A percentile compares a stretch with the other conserved stretches of the same genome.
Evolutionary conservation across 2,329 filamentous ascomycete species (phyloP).

Genomic region (Scleromitrula shiraiana): DNA sequence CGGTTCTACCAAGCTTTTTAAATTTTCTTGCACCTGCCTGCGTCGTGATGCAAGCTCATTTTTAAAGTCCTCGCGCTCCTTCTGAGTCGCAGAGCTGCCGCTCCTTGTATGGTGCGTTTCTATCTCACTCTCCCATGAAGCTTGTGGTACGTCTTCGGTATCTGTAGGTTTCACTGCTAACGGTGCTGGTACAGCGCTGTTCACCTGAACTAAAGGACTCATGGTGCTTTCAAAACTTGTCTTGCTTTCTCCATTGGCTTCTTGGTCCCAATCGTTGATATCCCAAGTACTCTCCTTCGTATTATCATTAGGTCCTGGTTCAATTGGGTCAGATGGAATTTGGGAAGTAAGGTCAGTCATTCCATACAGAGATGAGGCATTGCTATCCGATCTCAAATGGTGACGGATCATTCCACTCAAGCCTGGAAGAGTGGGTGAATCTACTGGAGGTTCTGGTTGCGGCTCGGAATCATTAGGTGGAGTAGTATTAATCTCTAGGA

Average conservation of each 20-base stretch:
- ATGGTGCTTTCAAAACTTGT: slow-evolving; percentile 12
- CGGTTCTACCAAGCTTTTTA: slow-evolving; percentile 62
- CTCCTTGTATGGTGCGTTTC: slow-evolving; percentile 36
- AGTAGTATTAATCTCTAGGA: slow-evolving; percentile 5
- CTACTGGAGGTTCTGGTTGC: slow-evolving; percentile 29
- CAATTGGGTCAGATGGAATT: slow-evolving; percentile 31
- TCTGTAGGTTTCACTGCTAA: slow-evolving; percentile 14
- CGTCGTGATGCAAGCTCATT: slow-evolving; percentile 64
- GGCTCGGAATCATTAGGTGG: slow-evolving; percentile 1
- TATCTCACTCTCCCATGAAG: slow-evolving; percentile 26
- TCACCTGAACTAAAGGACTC: slow-evolving; percentile 8
- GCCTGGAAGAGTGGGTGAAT: slow-evolving; percentile 73
- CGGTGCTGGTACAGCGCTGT: slow-evolving; percentile 13
- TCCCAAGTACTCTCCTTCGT: slow-evolving; percentile 40
- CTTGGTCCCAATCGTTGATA: slow-evolving; percentile 26
- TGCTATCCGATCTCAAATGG: slow-evolving; percentile 76
- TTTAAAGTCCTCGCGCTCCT: slow-evolving; percentile 63
- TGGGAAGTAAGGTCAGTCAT: slow-evolving; percentile 35
- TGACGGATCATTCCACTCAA: slow-evolving; percentile 76
- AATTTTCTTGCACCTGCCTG: slow-evolving; percentile 62
- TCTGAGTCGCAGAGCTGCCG: slow-evolving; percentile 41
- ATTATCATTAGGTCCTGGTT: slow-evolving; percentile 27
- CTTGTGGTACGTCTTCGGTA: slow-evolving; percentile 8
- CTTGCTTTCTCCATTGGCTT: slow-evolving; percentile 13
- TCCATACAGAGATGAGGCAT: slow-evolving; percentile 70